Evolutionary conservation across 305 asterid species (phyloP).

Genomic region (Solanum hybrid): DNA sequence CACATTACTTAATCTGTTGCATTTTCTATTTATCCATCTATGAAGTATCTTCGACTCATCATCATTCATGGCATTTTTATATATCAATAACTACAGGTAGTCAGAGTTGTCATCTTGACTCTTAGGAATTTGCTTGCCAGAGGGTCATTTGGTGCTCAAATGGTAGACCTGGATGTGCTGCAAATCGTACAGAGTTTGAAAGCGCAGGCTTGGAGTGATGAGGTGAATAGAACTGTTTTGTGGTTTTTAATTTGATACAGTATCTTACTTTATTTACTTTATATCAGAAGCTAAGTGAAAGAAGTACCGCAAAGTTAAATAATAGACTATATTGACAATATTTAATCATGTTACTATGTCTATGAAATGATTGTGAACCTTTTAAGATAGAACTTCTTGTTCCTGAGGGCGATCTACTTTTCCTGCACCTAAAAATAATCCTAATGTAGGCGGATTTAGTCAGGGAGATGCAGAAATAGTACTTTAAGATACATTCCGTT

Average conservation of each 20-base stretch:
- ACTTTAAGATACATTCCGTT: neutral
- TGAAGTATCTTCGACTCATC: neutral
- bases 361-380: neutral
- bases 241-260: neutral
- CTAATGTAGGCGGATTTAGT: neutral
- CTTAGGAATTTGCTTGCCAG: conserved; percentile 66
- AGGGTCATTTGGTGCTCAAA: conserved; percentile 77
- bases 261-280: neutral
- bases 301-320: neutral
- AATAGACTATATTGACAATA: neutral
- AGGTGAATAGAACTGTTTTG: conserved; percentile 35
- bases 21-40: neutral
- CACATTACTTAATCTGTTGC: neutral
- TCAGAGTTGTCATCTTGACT: conserved; percentile 76
- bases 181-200: conserved; percentile 78
- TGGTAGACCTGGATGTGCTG: conserved; percentile 74
- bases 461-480: neutral
- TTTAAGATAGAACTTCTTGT: neutral
- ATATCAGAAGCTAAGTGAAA: neutral
- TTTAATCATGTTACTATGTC: neutral
- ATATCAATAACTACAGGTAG: conserved; percentile 42
- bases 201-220: conserved; percentile 97
- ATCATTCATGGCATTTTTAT: conserved; percentile 2
- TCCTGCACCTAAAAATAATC: neutral
- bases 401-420: fast-evolving